Evolutionary conservation across 495 filamentous ascomycete species (phyloP).

Genomic region (Mytilinidion resinicola): DNA sequence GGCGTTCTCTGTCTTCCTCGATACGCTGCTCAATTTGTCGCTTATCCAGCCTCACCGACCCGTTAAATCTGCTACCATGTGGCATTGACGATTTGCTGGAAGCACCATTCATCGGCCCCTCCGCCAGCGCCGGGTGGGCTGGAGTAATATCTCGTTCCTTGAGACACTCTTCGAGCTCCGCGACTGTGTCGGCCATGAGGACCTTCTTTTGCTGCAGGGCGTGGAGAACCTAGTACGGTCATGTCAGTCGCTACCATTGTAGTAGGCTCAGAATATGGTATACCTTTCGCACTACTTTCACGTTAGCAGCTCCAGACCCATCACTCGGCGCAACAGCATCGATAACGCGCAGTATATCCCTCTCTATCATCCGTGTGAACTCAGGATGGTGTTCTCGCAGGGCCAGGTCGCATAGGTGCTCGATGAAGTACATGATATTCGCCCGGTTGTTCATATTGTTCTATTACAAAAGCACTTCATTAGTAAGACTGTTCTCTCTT

Average conservation of each 20-base stretch:
- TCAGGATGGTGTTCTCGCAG: constrained; percentile 63
- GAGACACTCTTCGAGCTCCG: constrained; percentile 72
- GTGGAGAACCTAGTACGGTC: constrained; percentile 52
- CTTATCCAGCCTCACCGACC: constrained; percentile 60
- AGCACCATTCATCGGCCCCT: constrained; percentile 4
- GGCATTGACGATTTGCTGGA: constrained; percentile 27
- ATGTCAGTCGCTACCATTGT: neutral
- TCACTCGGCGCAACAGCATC: constrained; percentile 84
- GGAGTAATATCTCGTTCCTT: constrained; percentile 57
- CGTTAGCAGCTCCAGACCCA: constrained; percentile 85
- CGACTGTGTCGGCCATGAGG: constrained; percentile 59
- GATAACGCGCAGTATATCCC: constrained; percentile 82
- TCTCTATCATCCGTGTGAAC: constrained; percentile 88
- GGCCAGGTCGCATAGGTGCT: constrained; percentile 85
- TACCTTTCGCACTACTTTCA: constrained; percentile 81
- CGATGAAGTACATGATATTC: constrained; percentile 99
- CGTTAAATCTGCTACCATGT: constrained; percentile 26
- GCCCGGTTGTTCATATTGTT: constrained; percentile 94
- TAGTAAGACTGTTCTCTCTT: neutral
- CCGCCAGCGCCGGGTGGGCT: constrained; percentile 1
- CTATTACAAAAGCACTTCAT: constrained; percentile 34
- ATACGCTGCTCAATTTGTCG: constrained; percentile 89
- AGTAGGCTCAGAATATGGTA: constrained; percentile 1
- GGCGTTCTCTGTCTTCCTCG: constrained; percentile 91
- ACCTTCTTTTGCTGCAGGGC: constrained; percentile 61